Evolutionary conservation across 768 basidiomycete species (phyloP).

Genomic region (Royoungia palumana): DNA sequence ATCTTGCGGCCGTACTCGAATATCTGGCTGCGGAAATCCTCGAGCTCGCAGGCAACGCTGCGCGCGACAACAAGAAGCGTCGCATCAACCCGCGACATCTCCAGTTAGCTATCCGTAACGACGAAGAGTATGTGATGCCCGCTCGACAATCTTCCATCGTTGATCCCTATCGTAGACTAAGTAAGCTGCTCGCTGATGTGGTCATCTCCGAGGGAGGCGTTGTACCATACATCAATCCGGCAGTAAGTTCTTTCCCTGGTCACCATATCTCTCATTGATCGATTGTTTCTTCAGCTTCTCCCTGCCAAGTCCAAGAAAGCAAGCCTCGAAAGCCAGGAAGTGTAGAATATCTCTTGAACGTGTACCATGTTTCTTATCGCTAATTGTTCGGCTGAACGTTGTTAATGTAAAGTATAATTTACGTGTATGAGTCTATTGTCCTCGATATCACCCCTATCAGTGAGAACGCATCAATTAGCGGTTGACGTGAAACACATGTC

Average conservation of each 20-base stretch:
- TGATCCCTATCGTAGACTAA: slow-evolving; percentile 44
- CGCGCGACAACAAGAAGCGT: slow-evolving; percentile 90
- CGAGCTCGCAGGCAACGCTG: slow-evolving; percentile 88
- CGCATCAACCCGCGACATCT: slow-evolving; percentile 95
- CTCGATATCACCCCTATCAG: not conserved
- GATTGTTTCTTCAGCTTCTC: slow-evolving; percentile 21
- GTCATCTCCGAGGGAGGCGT: slow-evolving; percentile 97
- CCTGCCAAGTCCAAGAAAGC: slow-evolving; percentile 32
- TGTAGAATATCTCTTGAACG: slow-evolving; percentile 14
- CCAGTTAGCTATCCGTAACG: slow-evolving; percentile 92
- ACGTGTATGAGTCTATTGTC: no score
- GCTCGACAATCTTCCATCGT: not conserved
- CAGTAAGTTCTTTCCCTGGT: slow-evolving; percentile 29
- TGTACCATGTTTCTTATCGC: not conserved
- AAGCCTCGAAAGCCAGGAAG: slow-evolving; percentile 32
- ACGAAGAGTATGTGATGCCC: slow-evolving; percentile 65
- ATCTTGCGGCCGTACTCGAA: slow-evolving; percentile 89
- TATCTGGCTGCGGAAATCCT: slow-evolving; percentile 93
- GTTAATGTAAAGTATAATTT: slow-evolving; percentile 4
- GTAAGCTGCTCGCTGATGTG: slow-evolving; percentile 71
- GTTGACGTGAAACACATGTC: not conserved
- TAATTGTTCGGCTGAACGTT: not conserved
- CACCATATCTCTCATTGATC: not conserved
- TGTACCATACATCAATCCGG: slow-evolving; percentile 75
- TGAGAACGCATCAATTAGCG: not conserved